These are phyloP conservation scores for Phytopythium kandeliae DNA, from an alignment of 352 stramenopile genomes.

Conservation along the genomic window DNA sequence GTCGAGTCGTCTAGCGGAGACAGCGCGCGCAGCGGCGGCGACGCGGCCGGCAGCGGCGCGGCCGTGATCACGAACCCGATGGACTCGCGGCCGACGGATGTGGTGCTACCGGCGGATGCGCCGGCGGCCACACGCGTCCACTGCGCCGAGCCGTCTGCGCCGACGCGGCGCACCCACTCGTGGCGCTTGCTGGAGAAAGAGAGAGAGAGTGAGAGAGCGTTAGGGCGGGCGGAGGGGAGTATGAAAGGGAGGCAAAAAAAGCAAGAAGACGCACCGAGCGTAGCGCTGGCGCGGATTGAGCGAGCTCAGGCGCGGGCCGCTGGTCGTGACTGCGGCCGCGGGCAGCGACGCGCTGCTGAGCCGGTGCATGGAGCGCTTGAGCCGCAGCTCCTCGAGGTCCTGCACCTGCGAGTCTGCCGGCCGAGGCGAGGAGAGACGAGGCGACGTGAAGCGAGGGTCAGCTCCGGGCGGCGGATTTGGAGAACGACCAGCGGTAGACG, in stretches of 20 bases:
- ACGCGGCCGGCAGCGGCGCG: not conserved
- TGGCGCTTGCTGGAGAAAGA: conserved; percentile 42
- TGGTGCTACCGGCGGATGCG: conserved; percentile 7
- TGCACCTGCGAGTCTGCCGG: conserved; percentile 5
- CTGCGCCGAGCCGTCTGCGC: conserved; percentile 55
- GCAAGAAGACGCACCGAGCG: conserved; percentile 17
- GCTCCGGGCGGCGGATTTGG: too few relatives aligned
- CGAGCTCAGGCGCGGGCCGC: conserved; percentile 39
- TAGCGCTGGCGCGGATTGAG: conserved; percentile 77
- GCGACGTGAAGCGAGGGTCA: too few relatives aligned
- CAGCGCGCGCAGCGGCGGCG: not conserved
- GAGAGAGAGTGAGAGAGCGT: not conserved
- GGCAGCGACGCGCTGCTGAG: conserved; percentile 6
- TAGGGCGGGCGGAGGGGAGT: not conserved
- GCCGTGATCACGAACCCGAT: conserved; percentile 49
- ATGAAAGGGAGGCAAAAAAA: not conserved
- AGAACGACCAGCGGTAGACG: too few relatives aligned
- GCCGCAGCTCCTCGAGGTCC: conserved; percentile 7
- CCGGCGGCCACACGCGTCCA: conserved; percentile 59
- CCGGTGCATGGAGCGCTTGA: conserved; percentile 15
- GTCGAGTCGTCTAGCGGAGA: not conserved
- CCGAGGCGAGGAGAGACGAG: too few relatives aligned
- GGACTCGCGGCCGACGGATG: conserved; percentile 29
- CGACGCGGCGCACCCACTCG: conserved; percentile 70
- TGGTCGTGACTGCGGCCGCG: conserved; percentile 11